These are phyloP conservation scores for Auriscalpium microsporum DNA, from an alignment of 768 basidiomycete species.

Conservation along the genomic window DNA sequence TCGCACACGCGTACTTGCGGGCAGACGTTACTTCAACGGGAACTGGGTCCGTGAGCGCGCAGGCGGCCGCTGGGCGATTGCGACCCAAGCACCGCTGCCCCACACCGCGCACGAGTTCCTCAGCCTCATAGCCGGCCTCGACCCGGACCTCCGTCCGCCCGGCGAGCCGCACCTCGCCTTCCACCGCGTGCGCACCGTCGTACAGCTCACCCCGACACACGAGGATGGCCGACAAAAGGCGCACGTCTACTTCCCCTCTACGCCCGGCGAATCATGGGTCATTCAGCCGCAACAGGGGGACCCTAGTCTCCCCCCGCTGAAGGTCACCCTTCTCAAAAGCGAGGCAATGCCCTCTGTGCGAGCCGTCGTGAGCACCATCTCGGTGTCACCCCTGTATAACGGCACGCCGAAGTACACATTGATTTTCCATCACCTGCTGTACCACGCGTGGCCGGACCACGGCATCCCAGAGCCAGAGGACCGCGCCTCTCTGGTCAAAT, in stretches of 20 bases:
- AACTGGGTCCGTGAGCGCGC: conserved; percentile 74
- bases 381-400: conserved; percentile 32
- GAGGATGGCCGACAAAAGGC: conserved; percentile 70
- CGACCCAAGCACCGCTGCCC: conserved; percentile 73
- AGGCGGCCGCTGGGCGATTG: conserved; percentile 78
- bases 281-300: conserved; percentile 38
- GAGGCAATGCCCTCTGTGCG: conserved; percentile 44
- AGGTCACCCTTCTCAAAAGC: conserved; percentile 47
- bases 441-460: conserved; percentile 77
- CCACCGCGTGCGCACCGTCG: conserved; percentile 60
- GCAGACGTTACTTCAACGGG: conserved; percentile 66
- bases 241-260: conserved; percentile 63
- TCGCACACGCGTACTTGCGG: conserved; percentile 62
- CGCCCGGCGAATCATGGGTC: conserved; percentile 41
- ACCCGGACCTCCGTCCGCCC: conserved; percentile 30
- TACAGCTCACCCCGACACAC: conserved; percentile 71
- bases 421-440: conserved; percentile 64
- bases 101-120: conserved; percentile 70
- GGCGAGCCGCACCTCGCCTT: conserved; percentile 13
- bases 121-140: conserved; percentile 43
- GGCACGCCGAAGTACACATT: conserved; percentile 26
- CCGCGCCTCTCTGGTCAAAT: conserved; percentile 48
- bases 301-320: conserved; percentile 30
- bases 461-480: conserved; percentile 64
- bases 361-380: conserved; percentile 54